Percentiles rank a stretch among this genome's conserved stretches.
These are phyloP conservation scores for Pharnaceum exiguum DNA, from an alignment of 148 eudicot genomes.

Conservation along the genomic window DNA sequence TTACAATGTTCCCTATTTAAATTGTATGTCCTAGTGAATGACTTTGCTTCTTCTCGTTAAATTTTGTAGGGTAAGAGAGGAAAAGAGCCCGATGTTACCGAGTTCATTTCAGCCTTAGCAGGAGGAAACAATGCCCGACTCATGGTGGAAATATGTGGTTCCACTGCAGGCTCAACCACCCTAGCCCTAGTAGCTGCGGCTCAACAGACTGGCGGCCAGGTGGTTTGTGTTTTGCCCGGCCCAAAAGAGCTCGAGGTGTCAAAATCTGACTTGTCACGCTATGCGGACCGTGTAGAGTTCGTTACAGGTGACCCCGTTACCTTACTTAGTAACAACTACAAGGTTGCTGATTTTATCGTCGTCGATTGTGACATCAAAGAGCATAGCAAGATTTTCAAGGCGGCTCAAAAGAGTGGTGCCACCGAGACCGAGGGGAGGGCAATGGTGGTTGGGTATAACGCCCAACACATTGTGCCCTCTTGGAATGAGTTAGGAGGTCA, in stretches of 20 bases:
- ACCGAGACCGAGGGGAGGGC: neutral
- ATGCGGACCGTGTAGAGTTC: conserved; percentile 21
- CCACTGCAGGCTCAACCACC: conserved; percentile 26
- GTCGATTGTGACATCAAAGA: conserved; percentile 24
- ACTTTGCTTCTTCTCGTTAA: neutral
- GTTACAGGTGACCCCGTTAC: conserved; percentile 13
- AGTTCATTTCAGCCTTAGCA: conserved; percentile 41
- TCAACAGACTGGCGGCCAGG: conserved; percentile 31
- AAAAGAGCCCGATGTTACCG: conserved; percentile 34
- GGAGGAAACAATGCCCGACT: conserved; percentile 34
- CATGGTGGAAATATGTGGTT: conserved; percentile 28
- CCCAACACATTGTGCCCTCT: conserved; percentile 15
- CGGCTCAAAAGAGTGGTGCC: neutral
- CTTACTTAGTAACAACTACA: conserved; percentile 11
- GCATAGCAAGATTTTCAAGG: neutral
- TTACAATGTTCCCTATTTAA: neutral
- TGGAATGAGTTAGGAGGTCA: conserved; percentile 30
- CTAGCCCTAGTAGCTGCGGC: conserved; percentile 35
- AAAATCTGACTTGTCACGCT: conserved; percentile 14
- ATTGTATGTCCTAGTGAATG: neutral
- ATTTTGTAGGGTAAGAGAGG: conserved; percentile 34
- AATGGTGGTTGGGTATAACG: conserved; percentile 33
- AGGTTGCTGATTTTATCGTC: conserved; percentile 21
- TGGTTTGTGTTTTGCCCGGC: conserved; percentile 28
- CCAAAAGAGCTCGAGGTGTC: conserved; percentile 12